These are phyloP conservation scores for Alternaria novae-zelandiae DNA, from an alignment of 2,329 filamentous ascomycete genomes.

Conservation along the genomic window DNA sequence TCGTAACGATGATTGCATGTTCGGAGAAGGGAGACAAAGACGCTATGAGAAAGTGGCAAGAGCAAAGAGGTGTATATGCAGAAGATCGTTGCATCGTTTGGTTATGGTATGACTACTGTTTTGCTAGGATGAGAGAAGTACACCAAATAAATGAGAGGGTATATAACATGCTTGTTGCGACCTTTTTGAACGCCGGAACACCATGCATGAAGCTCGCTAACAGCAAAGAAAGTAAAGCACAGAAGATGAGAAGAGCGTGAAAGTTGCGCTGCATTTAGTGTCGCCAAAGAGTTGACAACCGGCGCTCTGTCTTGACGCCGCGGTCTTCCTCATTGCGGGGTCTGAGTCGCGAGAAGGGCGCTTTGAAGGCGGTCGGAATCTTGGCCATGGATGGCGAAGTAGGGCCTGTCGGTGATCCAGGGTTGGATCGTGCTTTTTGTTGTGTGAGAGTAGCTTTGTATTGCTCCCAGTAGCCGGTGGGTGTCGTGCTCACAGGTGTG, in stretches of 20 bases:
- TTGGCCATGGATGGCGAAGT: slow-evolving; percentile 10
- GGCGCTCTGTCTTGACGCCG: slow-evolving; percentile 17
- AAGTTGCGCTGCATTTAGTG: background rate
- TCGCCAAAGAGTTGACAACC: slow-evolving; percentile 19
- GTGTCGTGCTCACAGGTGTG: background rate
- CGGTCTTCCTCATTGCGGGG: slow-evolving; percentile 11
- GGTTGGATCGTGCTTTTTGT: slow-evolving; percentile 7
- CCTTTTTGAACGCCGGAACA: slow-evolving; percentile 1
- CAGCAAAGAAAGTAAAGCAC: background rate
- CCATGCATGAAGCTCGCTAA: background rate
- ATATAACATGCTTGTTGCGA: slow-evolving; percentile 20
- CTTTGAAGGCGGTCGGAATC: slow-evolving; percentile 6
- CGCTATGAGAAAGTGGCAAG: background rate
- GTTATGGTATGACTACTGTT: background rate
- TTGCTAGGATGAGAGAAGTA: background rate
- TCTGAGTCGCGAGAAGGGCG: slow-evolving; percentile 11
- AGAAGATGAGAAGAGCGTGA: background rate
- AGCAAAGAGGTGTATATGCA: background rate
- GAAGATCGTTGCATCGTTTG: background rate
- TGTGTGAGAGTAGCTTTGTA: slow-evolving; percentile 18
- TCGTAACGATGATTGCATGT: background rate
- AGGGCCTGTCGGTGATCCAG: background rate
- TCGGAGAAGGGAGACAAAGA: background rate
- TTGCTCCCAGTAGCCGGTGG: slow-evolving; percentile 19
- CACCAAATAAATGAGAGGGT: slow-evolving; percentile 15